Base-by-base conservation (phyloP, 2,329 filamentous ascomycete genomes). In the Epichloe aotearoae region DNA sequence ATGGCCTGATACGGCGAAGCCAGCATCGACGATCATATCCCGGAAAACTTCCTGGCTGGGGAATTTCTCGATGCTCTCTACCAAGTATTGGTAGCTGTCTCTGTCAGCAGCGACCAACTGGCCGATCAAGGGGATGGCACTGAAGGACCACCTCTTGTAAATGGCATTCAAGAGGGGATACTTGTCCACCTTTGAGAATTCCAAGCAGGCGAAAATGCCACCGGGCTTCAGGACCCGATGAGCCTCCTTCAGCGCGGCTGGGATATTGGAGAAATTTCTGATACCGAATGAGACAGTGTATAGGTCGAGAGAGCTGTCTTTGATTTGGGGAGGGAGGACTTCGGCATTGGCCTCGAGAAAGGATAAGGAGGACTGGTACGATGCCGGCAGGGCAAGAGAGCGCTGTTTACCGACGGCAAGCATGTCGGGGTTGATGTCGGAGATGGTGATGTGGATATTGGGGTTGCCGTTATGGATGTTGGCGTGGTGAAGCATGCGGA, bases 251-350 rank as follows among this genome's bases (percentile, higher is more conserved):
- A 98, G 71, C 0, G 91, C 94, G 0, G 79, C 78, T 46, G 86
- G 83, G 64, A 96, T 95, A 70, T 95, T 83, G 50, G 88, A 93
- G 70, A 98, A 98, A 70, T 98, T 98, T 48, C 93, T 80, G 64
- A 98, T 97, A 34, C 93, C 93, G 62, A 98, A 98, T 0, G 91
- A 89, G 3, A 98, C 93, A 0, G 93, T 98, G 72, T 98, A 98
- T 5, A 98, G 76, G 66, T 98, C 93, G 50, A 97, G 75, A n/a
- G 78, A 85, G 62, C 77, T 75, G 59, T 80, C 74, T 2, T 83
- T 75, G 50, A 96, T 78, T 17, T 69, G 67, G 2, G 71, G 59
- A 56, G 76, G 69, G 33, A 97, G 77, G 47, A 80, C 71, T 63
- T 96, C 88, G 8, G 93, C 93, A 64, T 98, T 95, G 55, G 88